Conservation (phyloP, 2,329 filamentous ascomycete genomes). For the Phaeosphaeriaceae sp. region DNA sequence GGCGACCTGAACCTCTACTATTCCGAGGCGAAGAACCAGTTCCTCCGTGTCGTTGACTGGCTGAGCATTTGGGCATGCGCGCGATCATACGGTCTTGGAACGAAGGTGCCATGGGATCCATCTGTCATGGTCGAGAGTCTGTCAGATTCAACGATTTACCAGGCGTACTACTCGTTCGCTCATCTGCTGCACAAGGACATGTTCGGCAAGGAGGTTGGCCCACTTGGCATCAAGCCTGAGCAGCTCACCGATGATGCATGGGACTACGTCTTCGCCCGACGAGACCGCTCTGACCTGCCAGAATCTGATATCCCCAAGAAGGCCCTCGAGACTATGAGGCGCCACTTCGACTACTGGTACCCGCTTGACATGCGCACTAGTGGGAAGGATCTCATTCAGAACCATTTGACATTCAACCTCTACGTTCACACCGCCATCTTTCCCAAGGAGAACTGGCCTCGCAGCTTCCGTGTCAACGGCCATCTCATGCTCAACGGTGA, state of each 20-base stretch:
- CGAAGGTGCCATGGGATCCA: conserved; percentile 92
- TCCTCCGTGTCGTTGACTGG: conserved; percentile 89
- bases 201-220: conserved; percentile 69
- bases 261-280: conserved; percentile 91
- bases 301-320: conserved; percentile 76
- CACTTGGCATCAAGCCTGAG: conserved; percentile 69
- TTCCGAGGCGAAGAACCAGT: conserved; percentile 62
- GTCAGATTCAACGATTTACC: conserved; percentile 92
- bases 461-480: conserved; percentile 85
- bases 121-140: conserved; percentile 91
- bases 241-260: conserved; percentile 96
- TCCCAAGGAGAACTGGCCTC: conserved; percentile 86
- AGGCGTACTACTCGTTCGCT: conserved; percentile 71
- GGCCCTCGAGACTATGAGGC: conserved; percentile 79
- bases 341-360: conserved; percentile 97
- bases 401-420: conserved; percentile 94
- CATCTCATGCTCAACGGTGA: conserved; percentile 94
- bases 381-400: conserved; percentile 76
- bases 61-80: conserved; percentile 87
- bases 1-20: conserved; percentile 82
- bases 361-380: conserved; percentile 87
- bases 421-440: conserved; percentile 95
- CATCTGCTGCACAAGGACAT: conserved; percentile 80
- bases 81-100: conserved; percentile 88
- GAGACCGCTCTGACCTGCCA: conserved; percentile 73